Evolutionary conservation across 2,329 filamentous ascomycete species (phyloP).

Genomic region (Lasiodiplodia sp.): DNA sequence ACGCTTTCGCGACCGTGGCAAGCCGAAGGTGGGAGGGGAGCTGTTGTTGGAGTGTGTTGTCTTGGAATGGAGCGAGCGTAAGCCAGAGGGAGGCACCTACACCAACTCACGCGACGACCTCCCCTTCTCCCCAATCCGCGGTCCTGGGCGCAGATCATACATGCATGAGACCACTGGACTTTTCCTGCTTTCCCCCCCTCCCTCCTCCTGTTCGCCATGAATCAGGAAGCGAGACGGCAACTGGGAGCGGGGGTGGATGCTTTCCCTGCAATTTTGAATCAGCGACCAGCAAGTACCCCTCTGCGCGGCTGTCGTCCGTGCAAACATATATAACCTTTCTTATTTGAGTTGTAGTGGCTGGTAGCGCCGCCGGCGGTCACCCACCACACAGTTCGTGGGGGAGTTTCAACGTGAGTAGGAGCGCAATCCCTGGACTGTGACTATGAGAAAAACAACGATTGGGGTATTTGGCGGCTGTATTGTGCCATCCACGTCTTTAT

Average conservation of each 20-base stretch:
- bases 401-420: neutral
- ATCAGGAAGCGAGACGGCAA: neutral
- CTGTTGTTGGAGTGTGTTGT: neutral
- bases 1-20: neutral
- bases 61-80: neutral
- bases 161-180: conserved; percentile 10
- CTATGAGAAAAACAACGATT: neutral
- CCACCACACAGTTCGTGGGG: neutral
- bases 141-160: conserved; percentile 23
- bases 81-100: neutral
- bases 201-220: neutral
- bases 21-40: neutral
- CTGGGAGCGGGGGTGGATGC: neutral
- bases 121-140: conserved; percentile 9
- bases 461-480: neutral
- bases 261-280: conserved; percentile 7
- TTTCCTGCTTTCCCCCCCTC: neutral
- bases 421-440: neutral
- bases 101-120: neutral
- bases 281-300: neutral
- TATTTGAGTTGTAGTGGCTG: neutral
- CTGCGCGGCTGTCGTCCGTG: neutral
- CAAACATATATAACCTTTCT: neutral
- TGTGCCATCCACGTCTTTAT: neutral
- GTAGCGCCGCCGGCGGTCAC: neutral